phyloP scores from a whole-genome alignment of 176 grass and related monocot genomes.

The Cenchrus americanus region DNA sequence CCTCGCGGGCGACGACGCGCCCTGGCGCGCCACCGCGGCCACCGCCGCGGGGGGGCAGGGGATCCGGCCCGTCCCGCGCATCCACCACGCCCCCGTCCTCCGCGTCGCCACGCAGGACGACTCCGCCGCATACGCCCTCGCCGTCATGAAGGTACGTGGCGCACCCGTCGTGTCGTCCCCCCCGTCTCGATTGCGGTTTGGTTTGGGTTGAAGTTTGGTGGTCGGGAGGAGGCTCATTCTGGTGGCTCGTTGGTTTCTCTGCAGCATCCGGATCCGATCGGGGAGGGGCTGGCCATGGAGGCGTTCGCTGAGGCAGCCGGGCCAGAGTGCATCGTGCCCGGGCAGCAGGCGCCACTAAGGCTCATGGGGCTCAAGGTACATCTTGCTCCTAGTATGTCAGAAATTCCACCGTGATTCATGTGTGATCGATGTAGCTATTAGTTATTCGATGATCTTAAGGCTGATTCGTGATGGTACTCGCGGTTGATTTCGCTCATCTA shows the following conservation, averaged over 20 bases:
- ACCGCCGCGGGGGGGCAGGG: constrained; percentile 31
- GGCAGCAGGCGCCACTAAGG: constrained; percentile 74
- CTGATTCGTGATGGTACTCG: not conserved
- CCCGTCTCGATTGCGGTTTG: not conserved
- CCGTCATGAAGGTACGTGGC: constrained; percentile 86
- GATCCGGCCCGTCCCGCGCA: constrained; percentile 76
- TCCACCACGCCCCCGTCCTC: constrained; percentile 81
- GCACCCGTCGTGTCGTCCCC: not conserved
- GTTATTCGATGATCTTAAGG: not conserved
- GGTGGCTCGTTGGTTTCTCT: not conserved
- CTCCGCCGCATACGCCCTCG: constrained; percentile 70
- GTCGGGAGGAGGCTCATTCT: constrained; percentile 35
- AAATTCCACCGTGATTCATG: not conserved
- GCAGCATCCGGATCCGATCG: constrained; percentile 93
- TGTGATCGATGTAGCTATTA: not conserved
- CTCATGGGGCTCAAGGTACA: constrained; percentile 88
- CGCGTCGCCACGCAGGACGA: constrained; percentile 62
- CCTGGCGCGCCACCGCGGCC: constrained; percentile 73
- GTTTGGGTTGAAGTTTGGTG: not conserved
- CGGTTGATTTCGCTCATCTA: not conserved
- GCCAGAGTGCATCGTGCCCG: constrained; percentile 92
- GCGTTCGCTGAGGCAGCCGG: constrained; percentile 87
- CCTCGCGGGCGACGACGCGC: constrained; percentile 89
- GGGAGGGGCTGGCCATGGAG: constrained; percentile 88
- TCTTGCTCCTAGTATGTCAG: not conserved